phyloP scores from a whole-genome alignment of 2,329 filamentous ascomycete genomes.

The Penicillium sp. region DNA sequence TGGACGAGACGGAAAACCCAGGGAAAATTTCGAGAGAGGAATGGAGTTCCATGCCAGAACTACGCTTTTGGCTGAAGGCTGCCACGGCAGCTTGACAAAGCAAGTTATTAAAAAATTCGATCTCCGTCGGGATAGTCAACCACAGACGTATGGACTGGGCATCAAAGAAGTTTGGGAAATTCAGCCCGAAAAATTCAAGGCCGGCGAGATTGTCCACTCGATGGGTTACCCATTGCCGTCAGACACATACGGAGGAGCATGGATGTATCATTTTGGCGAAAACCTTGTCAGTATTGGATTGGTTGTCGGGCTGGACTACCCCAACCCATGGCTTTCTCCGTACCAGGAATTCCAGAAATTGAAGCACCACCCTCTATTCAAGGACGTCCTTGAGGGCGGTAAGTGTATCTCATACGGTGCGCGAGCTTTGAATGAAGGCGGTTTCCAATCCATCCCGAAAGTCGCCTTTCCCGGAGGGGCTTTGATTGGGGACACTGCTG shows the following conservation, averaged over 20 bases:
- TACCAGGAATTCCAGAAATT: slow-evolving; percentile 98
- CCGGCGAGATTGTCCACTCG: slow-evolving; percentile 80
- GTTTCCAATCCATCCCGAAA: slow-evolving; percentile 96
- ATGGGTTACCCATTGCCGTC: slow-evolving; percentile 86
- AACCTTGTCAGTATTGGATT: slow-evolving; percentile 91
- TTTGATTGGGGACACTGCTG: slow-evolving; percentile 91
- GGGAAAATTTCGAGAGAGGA: slow-evolving; percentile 87
- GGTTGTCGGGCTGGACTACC: slow-evolving; percentile 90
- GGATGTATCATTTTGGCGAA: slow-evolving; percentile 99
- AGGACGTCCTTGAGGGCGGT: slow-evolving; percentile 80
- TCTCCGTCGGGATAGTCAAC: slow-evolving; percentile 79
- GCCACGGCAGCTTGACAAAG: slow-evolving; percentile 92
- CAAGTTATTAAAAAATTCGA: slow-evolving; percentile 94
- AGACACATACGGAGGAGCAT: slow-evolving; percentile 94
- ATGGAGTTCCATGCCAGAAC: slow-evolving; percentile 97
- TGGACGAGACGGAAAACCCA: slow-evolving; percentile 73
- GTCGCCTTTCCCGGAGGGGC: slow-evolving; percentile 94
- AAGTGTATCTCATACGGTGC: slow-evolving; percentile 98
- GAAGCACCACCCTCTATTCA: slow-evolving; percentile 94
- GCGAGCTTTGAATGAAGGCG: slow-evolving; percentile 85
- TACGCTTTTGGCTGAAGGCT: slow-evolving; percentile 90
- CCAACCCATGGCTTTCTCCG: slow-evolving; percentile 93
- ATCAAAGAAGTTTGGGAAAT: slow-evolving; percentile 98
- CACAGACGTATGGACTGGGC: slow-evolving; percentile 91
- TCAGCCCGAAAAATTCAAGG: slow-evolving; percentile 83